Conservation (phyloP, 2,329 filamentous ascomycete genomes). For the Aspergillus sp. region DNA sequence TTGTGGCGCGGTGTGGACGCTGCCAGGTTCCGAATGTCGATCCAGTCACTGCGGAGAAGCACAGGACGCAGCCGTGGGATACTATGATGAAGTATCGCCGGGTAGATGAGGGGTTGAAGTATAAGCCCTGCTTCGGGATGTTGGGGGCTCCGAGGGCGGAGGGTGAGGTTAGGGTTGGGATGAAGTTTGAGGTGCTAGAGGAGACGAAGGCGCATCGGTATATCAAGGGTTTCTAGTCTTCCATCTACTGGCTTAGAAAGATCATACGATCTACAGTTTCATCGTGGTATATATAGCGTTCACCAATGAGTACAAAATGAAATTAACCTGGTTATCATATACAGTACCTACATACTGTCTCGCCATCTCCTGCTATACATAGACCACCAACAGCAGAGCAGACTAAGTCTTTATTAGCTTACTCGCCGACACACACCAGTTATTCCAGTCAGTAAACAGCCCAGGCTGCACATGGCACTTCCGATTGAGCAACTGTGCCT, state of each 20-base stretch:
- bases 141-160: conserved; percentile 62
- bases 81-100: conserved; percentile 64
- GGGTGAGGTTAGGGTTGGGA: conserved; percentile 61
- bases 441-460: conserved; percentile 75
- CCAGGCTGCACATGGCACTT: conserved; percentile 64
- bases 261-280: not conserved
- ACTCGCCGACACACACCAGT: conserved; percentile 64
- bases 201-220: conserved; percentile 63
- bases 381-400: not conserved
- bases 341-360: not conserved
- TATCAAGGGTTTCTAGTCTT: conserved; percentile 44
- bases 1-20: conserved; percentile 62
- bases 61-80: conserved; percentile 65
- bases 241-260: not conserved
- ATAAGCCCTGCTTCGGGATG: conserved; percentile 71
- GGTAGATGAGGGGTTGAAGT: conserved; percentile 64
- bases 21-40: conserved; percentile 70
- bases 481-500: conserved; percentile 61
- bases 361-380: not conserved
- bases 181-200: conserved; percentile 61
- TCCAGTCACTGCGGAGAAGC: conserved; percentile 63
- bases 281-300: not conserved
- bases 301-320: not conserved
- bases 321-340: not conserved
- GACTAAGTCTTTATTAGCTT: conserved; percentile 44